Conservation (phyloP, 352 stramenopile species). For the Halophytophthora batemanensis region DNA sequence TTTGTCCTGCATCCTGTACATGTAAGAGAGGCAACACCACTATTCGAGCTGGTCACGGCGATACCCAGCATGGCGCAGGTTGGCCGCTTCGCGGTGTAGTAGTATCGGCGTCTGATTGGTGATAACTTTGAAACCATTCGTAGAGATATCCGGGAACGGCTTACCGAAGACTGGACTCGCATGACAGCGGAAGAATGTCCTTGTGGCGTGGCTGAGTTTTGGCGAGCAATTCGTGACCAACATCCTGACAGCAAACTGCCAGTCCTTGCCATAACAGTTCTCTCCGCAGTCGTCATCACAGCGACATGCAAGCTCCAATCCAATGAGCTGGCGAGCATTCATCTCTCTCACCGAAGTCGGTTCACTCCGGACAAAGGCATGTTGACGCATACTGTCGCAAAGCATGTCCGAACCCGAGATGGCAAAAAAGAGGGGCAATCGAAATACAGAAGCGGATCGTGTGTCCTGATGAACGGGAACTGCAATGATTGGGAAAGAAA, state of each 20-base stretch:
- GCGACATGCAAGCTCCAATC: slow-evolving; percentile 9
- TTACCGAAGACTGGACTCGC: not conserved
- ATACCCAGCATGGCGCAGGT: not conserved
- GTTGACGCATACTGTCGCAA: too few species aligned
- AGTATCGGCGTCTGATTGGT: not conserved
- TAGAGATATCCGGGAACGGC: not conserved
- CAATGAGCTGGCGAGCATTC: slow-evolving; percentile 1
- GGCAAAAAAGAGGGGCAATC: too few species aligned
- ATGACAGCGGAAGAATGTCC: not conserved
- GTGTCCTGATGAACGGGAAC: too few species aligned
- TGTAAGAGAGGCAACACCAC: not conserved
- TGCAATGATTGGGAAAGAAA: too few species aligned
- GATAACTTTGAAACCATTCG: not conserved
- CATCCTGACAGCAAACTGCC: not conserved
- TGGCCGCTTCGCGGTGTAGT: not conserved
- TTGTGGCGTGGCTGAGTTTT: not conserved
- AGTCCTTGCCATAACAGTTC: slow-evolving; percentile 1
- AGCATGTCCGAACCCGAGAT: too few species aligned
- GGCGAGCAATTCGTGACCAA: not conserved
- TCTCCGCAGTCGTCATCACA: slow-evolving; percentile 9
- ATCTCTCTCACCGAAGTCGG: not conserved
- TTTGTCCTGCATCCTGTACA: not conserved
- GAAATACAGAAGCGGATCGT: too few species aligned
- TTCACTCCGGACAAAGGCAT: not conserved
- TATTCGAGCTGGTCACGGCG: not conserved